phyloP scores from a whole-genome alignment of 75 land plant species.

The Pinus tabuliformis region DNA sequence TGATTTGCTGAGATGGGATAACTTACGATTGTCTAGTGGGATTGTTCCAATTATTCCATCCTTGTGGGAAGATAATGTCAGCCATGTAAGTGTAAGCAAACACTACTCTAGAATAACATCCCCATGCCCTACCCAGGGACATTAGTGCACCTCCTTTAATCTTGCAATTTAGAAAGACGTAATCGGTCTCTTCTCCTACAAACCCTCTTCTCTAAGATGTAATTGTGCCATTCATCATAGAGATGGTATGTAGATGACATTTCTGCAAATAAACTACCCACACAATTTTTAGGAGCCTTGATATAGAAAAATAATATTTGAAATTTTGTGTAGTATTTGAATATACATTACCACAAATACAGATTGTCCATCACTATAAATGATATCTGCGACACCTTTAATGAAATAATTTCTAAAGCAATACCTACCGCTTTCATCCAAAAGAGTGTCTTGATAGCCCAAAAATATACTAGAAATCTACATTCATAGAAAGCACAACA shows the following conservation, averaged over 20 bases:
- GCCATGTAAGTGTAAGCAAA: conserved; percentile 54
- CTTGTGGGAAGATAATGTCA: conserved; percentile 49
- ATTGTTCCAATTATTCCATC: conserved; percentile 59
- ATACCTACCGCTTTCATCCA: conserved; percentile 50
- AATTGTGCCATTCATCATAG: conserved; percentile 48
- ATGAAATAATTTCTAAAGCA: conserved; percentile 57
- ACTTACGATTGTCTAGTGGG: conserved; percentile 22
- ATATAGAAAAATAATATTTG: no score
- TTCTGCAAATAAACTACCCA: conserved; percentile 22
- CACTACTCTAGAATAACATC: conserved; percentile 61
- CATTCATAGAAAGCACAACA: conserved; percentile 50
- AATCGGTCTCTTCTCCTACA: conserved; percentile 55
- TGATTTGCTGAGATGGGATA: not conserved
- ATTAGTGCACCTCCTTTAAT: conserved; percentile 49
- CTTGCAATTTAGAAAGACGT: conserved; percentile 50
- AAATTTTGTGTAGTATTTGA: no score
- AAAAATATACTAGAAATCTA: conserved; percentile 11
- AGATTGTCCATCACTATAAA: conserved; percentile 57
- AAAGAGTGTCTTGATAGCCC: conserved; percentile 50
- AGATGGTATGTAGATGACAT: conserved; percentile 54
- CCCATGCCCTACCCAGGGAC: conserved; percentile 77
- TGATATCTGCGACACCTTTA: conserved; percentile 64
- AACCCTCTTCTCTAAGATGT: conserved; percentile 54
- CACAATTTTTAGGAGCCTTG: no score
- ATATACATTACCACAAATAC: conserved; percentile 36